Evolutionary conservation across 305 asterid genomes (phyloP).

Genomic region (Solanum hybrid): DNA sequence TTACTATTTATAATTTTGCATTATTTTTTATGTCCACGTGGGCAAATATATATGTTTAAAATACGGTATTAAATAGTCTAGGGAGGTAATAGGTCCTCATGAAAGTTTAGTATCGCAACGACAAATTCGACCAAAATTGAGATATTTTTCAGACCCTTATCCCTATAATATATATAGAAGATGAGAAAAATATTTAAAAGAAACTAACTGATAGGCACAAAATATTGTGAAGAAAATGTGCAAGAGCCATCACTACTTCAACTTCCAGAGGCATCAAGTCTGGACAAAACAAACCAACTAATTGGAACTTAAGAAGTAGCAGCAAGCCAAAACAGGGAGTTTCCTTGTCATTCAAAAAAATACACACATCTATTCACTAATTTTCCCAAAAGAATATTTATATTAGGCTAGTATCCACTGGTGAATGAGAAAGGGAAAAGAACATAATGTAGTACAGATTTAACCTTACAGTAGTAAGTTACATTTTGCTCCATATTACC

Average conservation of each 20-base stretch:
- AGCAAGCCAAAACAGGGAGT: background rate
- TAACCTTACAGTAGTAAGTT: slow-evolving; percentile 12
- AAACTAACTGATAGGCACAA: background rate
- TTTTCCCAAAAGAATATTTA: slow-evolving; percentile 10
- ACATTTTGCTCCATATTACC: slow-evolving; percentile 7
- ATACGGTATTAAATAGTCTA: no score
- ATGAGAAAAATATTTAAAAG: background rate
- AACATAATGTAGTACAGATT: slow-evolving; percentile 5
- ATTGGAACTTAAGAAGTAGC: background rate
- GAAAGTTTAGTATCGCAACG: no score
- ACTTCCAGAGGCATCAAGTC: background rate
- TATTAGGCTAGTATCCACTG: slow-evolving; percentile 3
- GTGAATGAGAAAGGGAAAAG: background rate
- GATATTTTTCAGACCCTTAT: no score
- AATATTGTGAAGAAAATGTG: background rate
- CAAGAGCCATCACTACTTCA: background rate
- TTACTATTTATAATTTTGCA: no score
- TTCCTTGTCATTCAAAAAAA: slow-evolving; percentile 10
- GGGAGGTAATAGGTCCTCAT: no score
- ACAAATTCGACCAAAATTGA: no score
- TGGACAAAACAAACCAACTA: background rate
- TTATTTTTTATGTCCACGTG: no score
- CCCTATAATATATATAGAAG: background rate
- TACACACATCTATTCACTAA: slow-evolving; percentile 13
- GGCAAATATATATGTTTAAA: no score